Base-by-base conservation (phyloP, 306 rosid species). In the Sicyos baderoa region DNA sequence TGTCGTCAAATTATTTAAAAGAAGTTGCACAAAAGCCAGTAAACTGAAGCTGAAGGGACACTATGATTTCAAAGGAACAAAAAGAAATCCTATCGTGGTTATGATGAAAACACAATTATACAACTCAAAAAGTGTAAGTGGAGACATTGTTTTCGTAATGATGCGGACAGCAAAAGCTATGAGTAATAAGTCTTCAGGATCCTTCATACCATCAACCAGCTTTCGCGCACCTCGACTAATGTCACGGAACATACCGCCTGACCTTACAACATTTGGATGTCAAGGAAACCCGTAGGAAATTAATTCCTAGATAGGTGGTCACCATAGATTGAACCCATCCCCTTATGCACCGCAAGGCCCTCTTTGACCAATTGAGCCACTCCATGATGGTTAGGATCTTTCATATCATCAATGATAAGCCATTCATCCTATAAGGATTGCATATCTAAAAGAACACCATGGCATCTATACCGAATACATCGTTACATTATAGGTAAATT, bases 1-100 rank as follows among this genome's bases (percentile, higher is more conserved):
- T 80, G 71, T 54, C 25, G 2, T 18, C 9, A 53, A 45, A 70
- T 48, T 53, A 70, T 68, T 19, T 9, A 75, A 55, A 71, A 14
- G n/a, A 17, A 35, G 47, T 14, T 48, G 11, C 19, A 44, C 27
- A 65, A 32, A 65, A 65, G 70, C 51, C 54, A 65, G 70, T 19
- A 44, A 65, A 65, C 35, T 66, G 56, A 47, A 45, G 54, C 35
- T 66, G 56, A 47, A 45, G 54, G 44, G 52, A 8, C 40, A 29
- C 71, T 22, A 13, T 15, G 11, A 45, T 66, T 47, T 66, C 37
- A 15, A 66, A 65, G 70, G 55, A 47, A n/a, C 50, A 62, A 11
- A 66, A 66, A 7, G n/a, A 22, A 66, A 4, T 14, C 71, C 54
- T 13, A 29, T 3, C 2, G 35, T 29, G 35, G 35, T 0, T 29